phyloP scores from a whole-genome alignment of 768 basidiomycete genomes.

The Artomyces pyxidatus region DNA sequence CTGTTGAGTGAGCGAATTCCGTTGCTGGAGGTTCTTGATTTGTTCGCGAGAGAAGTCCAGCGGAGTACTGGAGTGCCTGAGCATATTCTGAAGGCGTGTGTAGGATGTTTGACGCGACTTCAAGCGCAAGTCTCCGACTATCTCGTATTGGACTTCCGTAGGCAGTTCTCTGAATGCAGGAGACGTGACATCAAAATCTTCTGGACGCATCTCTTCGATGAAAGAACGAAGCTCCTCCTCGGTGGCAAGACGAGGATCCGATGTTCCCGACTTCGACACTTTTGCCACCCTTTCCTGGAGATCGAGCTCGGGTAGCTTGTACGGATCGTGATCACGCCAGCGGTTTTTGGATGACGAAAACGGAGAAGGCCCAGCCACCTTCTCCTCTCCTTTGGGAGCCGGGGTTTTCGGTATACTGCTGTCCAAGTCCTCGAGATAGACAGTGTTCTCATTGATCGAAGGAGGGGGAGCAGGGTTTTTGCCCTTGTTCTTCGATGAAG shows the following conservation, averaged over 20 bases:
- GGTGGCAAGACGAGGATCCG: slow-evolving; percentile 91
- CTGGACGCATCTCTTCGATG: slow-evolving; percentile 93
- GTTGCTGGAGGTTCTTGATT: slow-evolving; percentile 81
- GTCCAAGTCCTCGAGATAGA: slow-evolving; percentile 86
- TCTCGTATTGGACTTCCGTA: slow-evolving; percentile 96
- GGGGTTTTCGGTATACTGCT: slow-evolving; percentile 44
- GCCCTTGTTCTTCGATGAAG: slow-evolving; percentile 33
- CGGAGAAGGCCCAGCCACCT: slow-evolving; percentile 29
- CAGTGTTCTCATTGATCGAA: slow-evolving; percentile 58
- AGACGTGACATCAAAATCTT: slow-evolving; percentile 89
- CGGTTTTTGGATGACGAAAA: slow-evolving; percentile 53
- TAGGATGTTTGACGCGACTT: slow-evolving; percentile 94
- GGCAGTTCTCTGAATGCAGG: slow-evolving; percentile 88
- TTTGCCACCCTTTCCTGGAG: slow-evolving; percentile 54
- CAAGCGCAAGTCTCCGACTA: slow-evolving; percentile 89
- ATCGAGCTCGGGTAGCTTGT: slow-evolving; percentile 81
- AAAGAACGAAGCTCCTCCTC: slow-evolving; percentile 90
- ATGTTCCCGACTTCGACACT: slow-evolving; percentile 49
- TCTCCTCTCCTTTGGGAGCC: slow-evolving; percentile 24
- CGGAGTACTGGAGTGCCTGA: slow-evolving; percentile 66
- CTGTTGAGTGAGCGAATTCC: slow-evolving; percentile 90
- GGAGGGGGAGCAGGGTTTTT: slow-evolving; percentile 39
- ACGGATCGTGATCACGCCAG: slow-evolving; percentile 82
- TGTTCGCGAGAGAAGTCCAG: slow-evolving; percentile 96
- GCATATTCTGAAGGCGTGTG: slow-evolving; percentile 86